Conservation (phyloP, 139 green algal species). For the Cymbomonas tetramitiformis region DNA sequence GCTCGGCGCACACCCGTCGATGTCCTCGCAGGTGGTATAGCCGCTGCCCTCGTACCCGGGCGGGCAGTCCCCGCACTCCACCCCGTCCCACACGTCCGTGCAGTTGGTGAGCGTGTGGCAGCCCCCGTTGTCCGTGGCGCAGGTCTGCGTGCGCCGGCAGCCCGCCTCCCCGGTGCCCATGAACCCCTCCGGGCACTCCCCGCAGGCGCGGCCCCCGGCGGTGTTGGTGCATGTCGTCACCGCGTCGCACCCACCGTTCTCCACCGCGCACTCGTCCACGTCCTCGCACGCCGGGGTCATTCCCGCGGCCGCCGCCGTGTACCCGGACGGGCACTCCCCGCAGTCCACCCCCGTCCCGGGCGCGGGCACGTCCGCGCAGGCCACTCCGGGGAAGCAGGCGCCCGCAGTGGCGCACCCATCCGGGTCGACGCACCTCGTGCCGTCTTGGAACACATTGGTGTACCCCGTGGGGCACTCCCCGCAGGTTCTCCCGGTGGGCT, state of each 20-base stretch:
- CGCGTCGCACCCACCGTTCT: slow-evolving; percentile 6
- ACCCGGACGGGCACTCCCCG: slow-evolving; percentile 3
- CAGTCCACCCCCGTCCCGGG: neutral
- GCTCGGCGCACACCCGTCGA: neutral
- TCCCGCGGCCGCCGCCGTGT: neutral
- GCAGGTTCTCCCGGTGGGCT: neutral
- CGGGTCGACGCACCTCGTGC: neutral
- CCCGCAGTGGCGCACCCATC: neutral
- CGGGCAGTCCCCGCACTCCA: neutral
- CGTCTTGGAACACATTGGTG: neutral
- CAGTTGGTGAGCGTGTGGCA: slow-evolving; percentile 1
- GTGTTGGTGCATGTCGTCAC: slow-evolving; percentile 3
- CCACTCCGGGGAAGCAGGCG: slow-evolving; percentile 5
- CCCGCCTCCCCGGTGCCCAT: slow-evolving; percentile 1
- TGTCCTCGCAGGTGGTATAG: neutral
- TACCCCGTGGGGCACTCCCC: slow-evolving; percentile 2
- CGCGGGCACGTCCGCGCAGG: neutral
- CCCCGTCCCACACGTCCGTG: neutral
- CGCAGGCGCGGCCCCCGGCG: neutral
- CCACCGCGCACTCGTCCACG: neutral
- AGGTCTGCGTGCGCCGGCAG: neutral
- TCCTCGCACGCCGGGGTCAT: neutral
- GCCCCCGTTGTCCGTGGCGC: slow-evolving; percentile 5
- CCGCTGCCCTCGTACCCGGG: neutral
- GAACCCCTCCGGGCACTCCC: slow-evolving; percentile 3